Percentiles rank a stretch among this genome's conserved stretches.
These are phyloP conservation scores for Xerocomus potaroensis DNA, from an alignment of 768 basidiomycete species.

Conservation along the genomic window DNA sequence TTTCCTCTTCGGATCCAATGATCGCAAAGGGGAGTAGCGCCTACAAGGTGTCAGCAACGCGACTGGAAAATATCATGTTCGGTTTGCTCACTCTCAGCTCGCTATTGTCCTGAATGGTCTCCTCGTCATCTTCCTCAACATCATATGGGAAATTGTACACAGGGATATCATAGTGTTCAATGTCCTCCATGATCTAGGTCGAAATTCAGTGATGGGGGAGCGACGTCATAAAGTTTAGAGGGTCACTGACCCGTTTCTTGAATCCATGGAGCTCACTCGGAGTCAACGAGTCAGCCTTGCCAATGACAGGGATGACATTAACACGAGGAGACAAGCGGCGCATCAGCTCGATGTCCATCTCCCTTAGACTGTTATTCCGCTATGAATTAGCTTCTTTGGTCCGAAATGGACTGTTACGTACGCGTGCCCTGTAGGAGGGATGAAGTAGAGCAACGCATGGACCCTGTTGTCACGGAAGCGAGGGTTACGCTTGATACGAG, in stretches of 20 bases:
- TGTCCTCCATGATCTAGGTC: slow-evolving; percentile 99
- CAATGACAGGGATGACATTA: slow-evolving; percentile 97
- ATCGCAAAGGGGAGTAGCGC: slow-evolving; percentile 94
- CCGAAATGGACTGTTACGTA: slow-evolving; percentile 39
- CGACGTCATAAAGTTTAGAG: neutral
- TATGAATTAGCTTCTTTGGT: neutral
- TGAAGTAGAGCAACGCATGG: slow-evolving; percentile 96
- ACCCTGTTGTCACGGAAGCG: slow-evolving; percentile 98
- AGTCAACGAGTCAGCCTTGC: slow-evolving; percentile 94
- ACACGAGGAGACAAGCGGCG: slow-evolving; percentile 95
- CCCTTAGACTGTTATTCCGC: slow-evolving; percentile 60
- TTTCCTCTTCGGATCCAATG: slow-evolving; percentile 95
- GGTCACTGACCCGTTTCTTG: slow-evolving; percentile 76
- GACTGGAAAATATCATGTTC: neutral
- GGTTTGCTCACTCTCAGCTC: slow-evolving; percentile 73
- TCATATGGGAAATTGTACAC: slow-evolving; percentile 99
- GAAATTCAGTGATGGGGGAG: slow-evolving; percentile 1
- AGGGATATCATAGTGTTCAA: slow-evolving; percentile 96
- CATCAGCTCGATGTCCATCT: slow-evolving; percentile 99
- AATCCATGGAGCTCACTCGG: slow-evolving; percentile 90
- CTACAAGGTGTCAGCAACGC: slow-evolving; percentile 34
- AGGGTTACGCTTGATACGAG: slow-evolving; percentile 98
- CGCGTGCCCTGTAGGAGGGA: slow-evolving; percentile 97
- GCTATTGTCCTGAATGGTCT: slow-evolving; percentile 96
- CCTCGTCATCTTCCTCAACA: slow-evolving; percentile 98